A percentile compares a stretch with the other conserved stretches of the same genome.
These are phyloP conservation scores for Verticillium dahliae DNA, from an alignment of 2,329 filamentous ascomycete species.

Conservation along the genomic window DNA sequence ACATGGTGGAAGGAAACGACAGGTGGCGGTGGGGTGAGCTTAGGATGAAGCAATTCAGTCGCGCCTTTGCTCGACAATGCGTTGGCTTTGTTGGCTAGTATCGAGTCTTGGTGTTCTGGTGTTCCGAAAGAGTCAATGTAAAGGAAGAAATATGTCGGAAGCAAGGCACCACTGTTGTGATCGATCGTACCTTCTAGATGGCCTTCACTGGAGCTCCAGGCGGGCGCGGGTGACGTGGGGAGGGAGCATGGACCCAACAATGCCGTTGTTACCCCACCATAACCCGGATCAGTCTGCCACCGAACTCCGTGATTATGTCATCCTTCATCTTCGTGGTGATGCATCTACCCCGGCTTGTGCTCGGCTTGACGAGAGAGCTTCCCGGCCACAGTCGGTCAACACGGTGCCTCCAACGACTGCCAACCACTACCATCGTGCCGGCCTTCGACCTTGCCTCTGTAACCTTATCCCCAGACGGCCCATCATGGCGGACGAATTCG, in stretches of 20 bases:
- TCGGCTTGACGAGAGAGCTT: background rate
- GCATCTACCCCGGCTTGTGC: background rate
- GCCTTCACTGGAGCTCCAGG: background rate
- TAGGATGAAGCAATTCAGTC: background rate
- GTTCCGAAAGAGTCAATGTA: background rate
- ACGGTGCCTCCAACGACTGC: background rate
- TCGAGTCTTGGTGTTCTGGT: too few species aligned
- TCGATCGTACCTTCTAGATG: background rate
- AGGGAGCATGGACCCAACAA: background rate
- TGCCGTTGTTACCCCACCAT: background rate
- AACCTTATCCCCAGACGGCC: constrained; percentile 31
- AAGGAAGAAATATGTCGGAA: background rate
- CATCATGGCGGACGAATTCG: constrained; percentile 30
- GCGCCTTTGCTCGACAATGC: too few species aligned
- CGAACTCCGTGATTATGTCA: constrained; percentile 2
- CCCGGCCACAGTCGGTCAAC: background rate
- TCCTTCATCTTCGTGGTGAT: background rate
- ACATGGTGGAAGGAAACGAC: constrained; percentile 21
- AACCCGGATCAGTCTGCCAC: background rate
- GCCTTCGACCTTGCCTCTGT: constrained; percentile 20
- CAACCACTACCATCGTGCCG: background rate
- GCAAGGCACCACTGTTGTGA: background rate
- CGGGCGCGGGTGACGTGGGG: constrained; percentile 1
- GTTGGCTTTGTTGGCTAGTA: too few species aligned
- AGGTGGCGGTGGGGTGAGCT: background rate